Base-by-base conservation (phyloP, 371 early-diverging fungal genomes). In the Haplosporangium sp. region DNA sequence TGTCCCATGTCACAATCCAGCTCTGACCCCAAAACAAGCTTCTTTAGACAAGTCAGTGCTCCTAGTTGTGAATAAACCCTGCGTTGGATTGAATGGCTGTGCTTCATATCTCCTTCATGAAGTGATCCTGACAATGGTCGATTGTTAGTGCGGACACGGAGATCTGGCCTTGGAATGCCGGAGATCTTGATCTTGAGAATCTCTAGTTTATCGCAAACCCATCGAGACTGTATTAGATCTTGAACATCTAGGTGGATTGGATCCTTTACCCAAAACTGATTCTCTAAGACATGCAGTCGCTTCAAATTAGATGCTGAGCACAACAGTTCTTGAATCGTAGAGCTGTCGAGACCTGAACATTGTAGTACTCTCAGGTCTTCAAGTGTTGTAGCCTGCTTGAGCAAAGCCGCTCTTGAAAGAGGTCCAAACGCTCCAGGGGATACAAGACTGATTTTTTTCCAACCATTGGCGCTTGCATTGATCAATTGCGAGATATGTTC, bases 301-400 rank as follows among this genome's bases (percentile, higher is more conserved):
- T 63, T 63, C n/a, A 63, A 35, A 37, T 63, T 63, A 6, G 63
- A 52, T 35, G 63, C 63, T 1, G 52, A 63, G 52, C 63, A 63
- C 4, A 63, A 19, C 3, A 63, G 10, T 35, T 27, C 19, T 38
- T 63, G 63, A 17, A 63, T 34, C 0, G 37, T 3, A 17, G 8
- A 9, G 19, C 50, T 63, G 5, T 50, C 13, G 52, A 63, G 9
- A 17, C 52, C 38, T 13, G 5, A 17, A 38, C 50, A 40, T 34
- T 17, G n/a, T 7, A n/a, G 10, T 19, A 63, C 3, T 7, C 5
- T 17, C 6, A 63, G 17, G 37, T 6, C n/a, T 38, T 63, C 63
- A 52, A 63, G 63, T 13, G 63, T 35, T 15, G 4, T 20, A 15
- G 37, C 47, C 15, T 63, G 63, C 52, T 63, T 63, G 17, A 63